A percentile compares a stretch with the other conserved stretches of the same genome.
Evolutionary conservation across 2,329 filamentous ascomycete genomes (phyloP).

Genomic region (Capronia americana): DNA sequence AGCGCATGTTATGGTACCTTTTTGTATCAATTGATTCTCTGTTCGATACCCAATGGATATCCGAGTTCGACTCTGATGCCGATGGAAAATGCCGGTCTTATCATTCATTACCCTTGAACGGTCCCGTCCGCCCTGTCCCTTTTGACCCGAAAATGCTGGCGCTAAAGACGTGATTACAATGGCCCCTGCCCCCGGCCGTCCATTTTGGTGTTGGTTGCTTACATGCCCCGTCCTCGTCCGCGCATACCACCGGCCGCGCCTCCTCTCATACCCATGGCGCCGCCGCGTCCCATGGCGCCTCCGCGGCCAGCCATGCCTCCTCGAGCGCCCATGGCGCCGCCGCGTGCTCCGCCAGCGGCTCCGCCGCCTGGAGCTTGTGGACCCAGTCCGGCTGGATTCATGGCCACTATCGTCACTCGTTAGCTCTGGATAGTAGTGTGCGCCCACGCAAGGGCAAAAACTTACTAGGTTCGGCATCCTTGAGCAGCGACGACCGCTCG

Average conservation of each 20-base stretch:
- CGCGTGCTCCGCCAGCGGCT: slow-evolving; percentile 14
- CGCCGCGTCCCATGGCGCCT: slow-evolving; percentile 4
- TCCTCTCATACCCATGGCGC: neutral
- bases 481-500: slow-evolving; percentile 23
- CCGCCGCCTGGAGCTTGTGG: neutral
- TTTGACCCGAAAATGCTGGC: neutral
- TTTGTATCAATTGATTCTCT: neutral
- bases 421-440: neutral
- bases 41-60: neutral
- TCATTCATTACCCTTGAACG: neutral
- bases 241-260: neutral
- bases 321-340: slow-evolving; percentile 14
- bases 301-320: slow-evolving; percentile 14
- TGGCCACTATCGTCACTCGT: neutral
- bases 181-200: no score
- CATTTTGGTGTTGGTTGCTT: neutral
- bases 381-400: neutral
- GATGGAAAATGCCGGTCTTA: neutral
- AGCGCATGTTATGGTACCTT: no score
- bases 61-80: neutral
- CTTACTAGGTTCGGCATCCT: slow-evolving; percentile 14
- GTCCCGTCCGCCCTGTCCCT: neutral
- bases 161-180: neutral
- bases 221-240: neutral
- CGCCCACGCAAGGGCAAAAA: neutral